Evolutionary conservation across 2,329 filamentous ascomycete genomes (phyloP).

Genomic region (Metarhizium anisopliae): DNA sequence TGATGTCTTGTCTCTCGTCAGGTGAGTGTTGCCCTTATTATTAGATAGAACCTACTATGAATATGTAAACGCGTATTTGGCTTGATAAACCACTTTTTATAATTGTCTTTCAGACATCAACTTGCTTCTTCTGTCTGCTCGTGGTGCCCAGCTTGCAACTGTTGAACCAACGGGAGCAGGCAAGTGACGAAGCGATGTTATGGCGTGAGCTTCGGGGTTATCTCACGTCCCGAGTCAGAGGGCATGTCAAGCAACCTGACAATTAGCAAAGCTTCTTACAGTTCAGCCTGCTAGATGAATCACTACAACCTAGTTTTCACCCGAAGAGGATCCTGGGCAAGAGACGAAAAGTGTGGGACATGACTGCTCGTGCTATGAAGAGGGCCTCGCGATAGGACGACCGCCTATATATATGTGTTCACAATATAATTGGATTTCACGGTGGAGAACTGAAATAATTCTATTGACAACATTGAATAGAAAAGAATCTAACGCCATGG

Average conservation of each 20-base stretch:
- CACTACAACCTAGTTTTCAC: too few species aligned
- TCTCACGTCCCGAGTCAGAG: neutral
- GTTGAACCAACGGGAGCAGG: neutral
- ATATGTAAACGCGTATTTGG: neutral
- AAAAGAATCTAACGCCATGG: too few species aligned
- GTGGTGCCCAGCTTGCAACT: neutral
- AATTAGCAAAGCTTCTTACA: neutral
- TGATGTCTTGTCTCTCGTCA: neutral
- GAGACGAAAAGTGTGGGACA: too few species aligned
- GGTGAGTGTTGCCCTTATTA: neutral
- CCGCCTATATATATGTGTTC: too few species aligned
- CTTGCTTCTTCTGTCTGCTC: neutral
- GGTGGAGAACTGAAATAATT: too few species aligned
- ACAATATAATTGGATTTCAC: too few species aligned
- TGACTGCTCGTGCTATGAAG: too few species aligned
- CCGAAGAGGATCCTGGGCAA: too few species aligned
- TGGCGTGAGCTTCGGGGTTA: neutral
- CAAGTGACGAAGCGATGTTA: neutral
- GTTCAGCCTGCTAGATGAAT: too few species aligned
- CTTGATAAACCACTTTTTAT: neutral
- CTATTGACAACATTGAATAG: too few species aligned
- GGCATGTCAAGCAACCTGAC: neutral
- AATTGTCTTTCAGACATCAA: neutral
- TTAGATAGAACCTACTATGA: neutral
- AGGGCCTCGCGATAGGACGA: too few species aligned